These are phyloP conservation scores for Ganoderma multipileum DNA, from an alignment of 1,284 basidiomycete species.

Conservation along the genomic window DNA sequence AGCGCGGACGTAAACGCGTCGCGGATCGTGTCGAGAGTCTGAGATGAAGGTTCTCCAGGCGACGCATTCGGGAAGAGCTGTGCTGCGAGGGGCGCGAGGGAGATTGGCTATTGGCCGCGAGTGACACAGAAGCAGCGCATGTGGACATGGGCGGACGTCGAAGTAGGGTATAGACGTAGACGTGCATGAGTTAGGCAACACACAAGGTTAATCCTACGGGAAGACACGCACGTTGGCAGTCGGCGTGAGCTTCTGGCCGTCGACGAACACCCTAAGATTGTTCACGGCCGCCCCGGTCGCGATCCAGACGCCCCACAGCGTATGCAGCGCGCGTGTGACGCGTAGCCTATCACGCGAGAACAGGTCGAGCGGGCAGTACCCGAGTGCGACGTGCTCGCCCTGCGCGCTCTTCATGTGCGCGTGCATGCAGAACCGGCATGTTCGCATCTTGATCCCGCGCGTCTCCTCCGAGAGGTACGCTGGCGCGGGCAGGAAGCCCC, in stretches of 20 bases:
- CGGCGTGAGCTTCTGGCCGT: conserved; percentile 66
- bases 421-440: conserved; percentile 92
- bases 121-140: not conserved
- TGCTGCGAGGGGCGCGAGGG: conserved; percentile 26
- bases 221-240: conserved; percentile 56
- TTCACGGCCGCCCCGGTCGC: conserved; percentile 69
- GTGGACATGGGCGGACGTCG: not conserved
- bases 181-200: not conserved
- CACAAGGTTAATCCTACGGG: not conserved
- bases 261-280: conserved; percentile 81
- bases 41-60: not conserved
- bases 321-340: conserved; percentile 66
- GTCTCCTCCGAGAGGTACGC: conserved; percentile 65
- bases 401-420: conserved; percentile 57
- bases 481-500: conserved; percentile 84
- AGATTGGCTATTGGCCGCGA: conserved; percentile 9
- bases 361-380: conserved; percentile 89
- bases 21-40: conserved; percentile 25
- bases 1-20: conserved; percentile 53
- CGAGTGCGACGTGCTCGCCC: conserved; percentile 48
- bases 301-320: conserved; percentile 80
- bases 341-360: conserved; percentile 73
- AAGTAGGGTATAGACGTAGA: not conserved
- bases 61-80: conserved; percentile 19
- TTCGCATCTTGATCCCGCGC: conserved; percentile 64